Conservation (phyloP, 75 land plant genomes). For the Ceratopteris richardii region DNA sequence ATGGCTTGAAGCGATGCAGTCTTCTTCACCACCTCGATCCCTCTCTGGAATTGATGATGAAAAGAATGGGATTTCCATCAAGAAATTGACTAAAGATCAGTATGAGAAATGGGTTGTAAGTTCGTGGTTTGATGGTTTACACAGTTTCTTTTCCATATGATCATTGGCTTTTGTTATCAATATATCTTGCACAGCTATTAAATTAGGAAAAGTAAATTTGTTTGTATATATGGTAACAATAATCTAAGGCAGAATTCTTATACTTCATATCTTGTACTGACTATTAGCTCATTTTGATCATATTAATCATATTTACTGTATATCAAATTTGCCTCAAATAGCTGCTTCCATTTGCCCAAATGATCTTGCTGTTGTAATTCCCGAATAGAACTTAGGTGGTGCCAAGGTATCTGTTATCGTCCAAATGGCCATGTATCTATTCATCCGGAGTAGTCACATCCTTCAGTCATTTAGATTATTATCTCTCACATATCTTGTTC, state of each 20-base stretch:
- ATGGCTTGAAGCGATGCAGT: constrained; percentile 8
- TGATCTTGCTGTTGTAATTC: no score
- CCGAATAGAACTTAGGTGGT: no score
- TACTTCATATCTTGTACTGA: background rate
- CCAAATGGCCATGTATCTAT: no score
- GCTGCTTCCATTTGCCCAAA: no score
- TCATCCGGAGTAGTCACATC: no score
- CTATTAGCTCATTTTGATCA: background rate
- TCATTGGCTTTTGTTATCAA: background rate
- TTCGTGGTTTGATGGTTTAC: background rate
- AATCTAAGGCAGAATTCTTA: background rate
- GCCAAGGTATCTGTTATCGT: no score
- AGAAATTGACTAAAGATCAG: background rate
- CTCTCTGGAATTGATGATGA: background rate
- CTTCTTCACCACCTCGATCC: constrained; percentile 8
- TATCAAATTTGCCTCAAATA: no score
- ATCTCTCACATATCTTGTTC: no score
- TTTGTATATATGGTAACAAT: no score
- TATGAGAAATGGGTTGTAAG: constrained; percentile 6
- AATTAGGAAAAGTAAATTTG: background rate
- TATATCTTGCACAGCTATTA: background rate
- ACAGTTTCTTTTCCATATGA: background rate
- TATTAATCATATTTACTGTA: background rate
- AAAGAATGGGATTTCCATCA: background rate
- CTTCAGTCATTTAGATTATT: no score